phyloP scores from a whole-genome alignment of 495 filamentous ascomycete species.

The Talaromyces ruber region DNA sequence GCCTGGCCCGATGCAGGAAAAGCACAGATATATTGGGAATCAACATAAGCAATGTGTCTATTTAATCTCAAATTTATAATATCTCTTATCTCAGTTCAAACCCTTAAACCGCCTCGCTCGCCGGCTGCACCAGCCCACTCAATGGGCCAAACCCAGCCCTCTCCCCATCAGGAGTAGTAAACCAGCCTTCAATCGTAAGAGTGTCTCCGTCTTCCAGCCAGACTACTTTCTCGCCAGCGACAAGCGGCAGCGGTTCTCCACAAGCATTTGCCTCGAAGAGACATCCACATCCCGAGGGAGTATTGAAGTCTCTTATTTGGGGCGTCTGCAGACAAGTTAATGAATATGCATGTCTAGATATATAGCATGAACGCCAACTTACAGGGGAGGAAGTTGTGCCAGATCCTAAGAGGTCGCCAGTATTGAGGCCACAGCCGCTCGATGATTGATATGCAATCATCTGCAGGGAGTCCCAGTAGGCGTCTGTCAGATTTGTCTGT shows the following conservation, averaged over 20 bases:
- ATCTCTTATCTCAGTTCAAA: neutral
- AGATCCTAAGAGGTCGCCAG: slow-evolving; percentile 19
- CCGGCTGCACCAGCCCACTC: neutral
- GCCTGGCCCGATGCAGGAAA: too few species aligned
- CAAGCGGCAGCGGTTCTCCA: neutral
- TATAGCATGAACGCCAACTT: neutral
- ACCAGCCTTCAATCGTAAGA: slow-evolving; percentile 1
- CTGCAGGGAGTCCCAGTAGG: neutral
- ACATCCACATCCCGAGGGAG: slow-evolving; percentile 1
- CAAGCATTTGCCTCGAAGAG: slow-evolving; percentile 1
- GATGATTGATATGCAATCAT: slow-evolving; percentile 11
- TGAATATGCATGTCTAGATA: neutral
- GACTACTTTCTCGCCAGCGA: neutral
- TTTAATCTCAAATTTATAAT: too few species aligned
- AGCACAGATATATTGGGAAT: too few species aligned
- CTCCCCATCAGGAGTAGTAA: neutral
- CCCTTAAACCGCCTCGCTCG: neutral
- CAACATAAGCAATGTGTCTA: too few species aligned
- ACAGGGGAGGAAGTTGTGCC: slow-evolving; percentile 7
- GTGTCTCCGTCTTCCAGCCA: neutral
- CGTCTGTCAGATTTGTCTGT: neutral
- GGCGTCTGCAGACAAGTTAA: neutral
- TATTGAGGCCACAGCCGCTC: slow-evolving; percentile 14
- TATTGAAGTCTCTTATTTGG: neutral
- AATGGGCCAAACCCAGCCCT: neutral